Base-by-base conservation (phyloP, 176 grass and related monocot genomes). In the Microstegium vimineum region DNA sequence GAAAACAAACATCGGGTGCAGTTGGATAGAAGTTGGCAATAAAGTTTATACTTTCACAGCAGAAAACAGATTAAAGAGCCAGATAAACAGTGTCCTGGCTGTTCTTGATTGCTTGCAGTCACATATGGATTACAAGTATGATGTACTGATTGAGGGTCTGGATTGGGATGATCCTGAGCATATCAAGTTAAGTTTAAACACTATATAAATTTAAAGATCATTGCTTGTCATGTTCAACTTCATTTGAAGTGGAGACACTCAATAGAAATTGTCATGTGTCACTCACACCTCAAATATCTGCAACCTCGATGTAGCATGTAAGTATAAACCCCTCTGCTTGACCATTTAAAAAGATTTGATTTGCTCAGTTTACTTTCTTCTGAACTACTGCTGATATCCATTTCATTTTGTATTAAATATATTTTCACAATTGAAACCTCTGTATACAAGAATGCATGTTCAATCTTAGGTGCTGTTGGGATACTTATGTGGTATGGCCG, bases 21-120 rank as follows among this genome's bases (percentile, higher is more conserved):
- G 89, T 46, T 89, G 76, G 80, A 94, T 94, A 49, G 84, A 94
- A 88, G 51, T 94, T 30, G 77, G 82, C 8, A 71, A 77, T 76
- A 82, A 78, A 63, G 73, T 89, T 61, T 83, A 91, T 42, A 81
- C 64, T 38, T 91, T 94, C 27, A 85, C 70, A 20, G 85, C 78
- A 78, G 83, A 78, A 56, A 66, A 86, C 27, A 90, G 78, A 82
- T 90, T 78, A 77, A 57, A 77, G 28, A 78, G 36, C 66, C 71
- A 90, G 61, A 57, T 78, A 45, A 90, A 82, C 13, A 12, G 66
- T 66, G 57, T 82, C 35, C 34, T 90, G 34, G 20, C 8, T 63
- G 28, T 82, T 59, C 88, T 86, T 81, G 88, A 90, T 71, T 90
- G 73, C 28, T 71, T 90, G 66, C 88, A 61, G 36, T 72, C 45